Conservation (phyloP, 768 basidiomycete genomes). For the Pleurotus sapidus region DNA sequence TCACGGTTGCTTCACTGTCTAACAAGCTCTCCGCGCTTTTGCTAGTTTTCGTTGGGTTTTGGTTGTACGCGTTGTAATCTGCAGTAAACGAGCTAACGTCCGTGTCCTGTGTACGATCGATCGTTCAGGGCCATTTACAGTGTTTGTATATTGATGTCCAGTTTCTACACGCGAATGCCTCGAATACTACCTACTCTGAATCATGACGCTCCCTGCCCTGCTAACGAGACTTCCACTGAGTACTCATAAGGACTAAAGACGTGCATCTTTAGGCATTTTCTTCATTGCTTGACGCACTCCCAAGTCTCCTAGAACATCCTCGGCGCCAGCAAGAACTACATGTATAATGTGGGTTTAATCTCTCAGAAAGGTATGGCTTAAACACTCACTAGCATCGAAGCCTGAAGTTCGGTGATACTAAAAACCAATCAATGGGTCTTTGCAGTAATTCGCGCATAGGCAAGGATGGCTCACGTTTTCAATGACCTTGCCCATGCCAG, state of each 20-base stretch:
- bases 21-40: too few relatives aligned
- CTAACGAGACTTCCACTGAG: too few relatives aligned
- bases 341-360: background rate
- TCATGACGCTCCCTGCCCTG: too few relatives aligned
- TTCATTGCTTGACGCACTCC: constrained; percentile 73
- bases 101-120: too few relatives aligned
- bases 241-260: constrained; percentile 20
- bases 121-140: too few relatives aligned
- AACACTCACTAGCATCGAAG: constrained; percentile 66
- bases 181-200: too few relatives aligned
- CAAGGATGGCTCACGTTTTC: constrained; percentile 61
- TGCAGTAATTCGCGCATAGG: constrained; percentile 5
- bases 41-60: too few relatives aligned
- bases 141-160: too few relatives aligned
- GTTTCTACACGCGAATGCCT: too few relatives aligned
- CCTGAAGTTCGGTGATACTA: constrained; percentile 82
- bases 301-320: constrained; percentile 71
- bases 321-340: constrained; percentile 70
- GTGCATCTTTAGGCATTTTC: constrained; percentile 51
- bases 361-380: constrained; percentile 4
- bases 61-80: too few relatives aligned
- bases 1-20: background rate
- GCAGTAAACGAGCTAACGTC: too few relatives aligned
- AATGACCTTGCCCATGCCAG: constrained; percentile 83
- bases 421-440: background rate